phyloP scores from a whole-genome alignment of 2,329 filamentous ascomycete genomes.

The Claviceps pusilla region DNA sequence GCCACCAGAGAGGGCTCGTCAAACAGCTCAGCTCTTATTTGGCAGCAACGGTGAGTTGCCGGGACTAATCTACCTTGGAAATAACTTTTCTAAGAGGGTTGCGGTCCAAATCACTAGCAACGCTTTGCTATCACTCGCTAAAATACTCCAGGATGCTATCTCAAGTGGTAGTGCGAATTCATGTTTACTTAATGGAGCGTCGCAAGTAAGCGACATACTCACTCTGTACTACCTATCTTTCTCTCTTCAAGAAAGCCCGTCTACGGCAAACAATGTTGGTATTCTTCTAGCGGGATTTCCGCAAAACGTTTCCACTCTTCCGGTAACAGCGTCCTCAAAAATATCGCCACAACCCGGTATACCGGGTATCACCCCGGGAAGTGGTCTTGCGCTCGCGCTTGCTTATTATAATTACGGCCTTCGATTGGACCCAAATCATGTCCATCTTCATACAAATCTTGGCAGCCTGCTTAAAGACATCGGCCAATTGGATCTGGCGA shows the following conservation, averaged over 20 bases:
- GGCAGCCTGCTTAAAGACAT: conserved; percentile 93
- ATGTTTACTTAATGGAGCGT: conserved; percentile 43
- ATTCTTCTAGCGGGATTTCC: conserved; percentile 93
- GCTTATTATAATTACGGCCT: conserved; percentile 94
- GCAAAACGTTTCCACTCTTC: conserved; percentile 35
- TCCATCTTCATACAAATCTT: conserved; percentile 91
- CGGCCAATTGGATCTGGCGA: conserved; percentile 78
- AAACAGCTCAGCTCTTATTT: conserved; percentile 74
- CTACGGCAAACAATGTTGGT: conserved; percentile 94
- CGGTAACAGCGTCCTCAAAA: conserved; percentile 5
- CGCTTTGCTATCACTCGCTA: conserved; percentile 81
- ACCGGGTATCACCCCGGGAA: conserved; percentile 70
- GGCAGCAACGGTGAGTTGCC: conserved; percentile 59
- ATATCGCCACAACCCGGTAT: conserved; percentile 29
- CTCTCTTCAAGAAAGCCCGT: conserved; percentile 87
- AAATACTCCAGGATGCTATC: conserved; percentile 95
- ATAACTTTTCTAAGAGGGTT: conserved; percentile 58
- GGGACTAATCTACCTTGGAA: conserved; percentile 57
- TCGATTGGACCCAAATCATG: conserved; percentile 71
- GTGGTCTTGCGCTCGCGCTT: conserved; percentile 73
- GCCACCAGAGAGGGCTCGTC: conserved; percentile 66
- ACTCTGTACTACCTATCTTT: conserved; percentile 91
- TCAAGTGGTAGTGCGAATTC: conserved; percentile 50
- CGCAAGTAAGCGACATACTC: conserved; percentile 79
- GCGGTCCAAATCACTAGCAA: conserved; percentile 92